phyloP scores from a whole-genome alignment of 2,329 filamentous ascomycete species.

The Tolypocladium nubicola region DNA sequence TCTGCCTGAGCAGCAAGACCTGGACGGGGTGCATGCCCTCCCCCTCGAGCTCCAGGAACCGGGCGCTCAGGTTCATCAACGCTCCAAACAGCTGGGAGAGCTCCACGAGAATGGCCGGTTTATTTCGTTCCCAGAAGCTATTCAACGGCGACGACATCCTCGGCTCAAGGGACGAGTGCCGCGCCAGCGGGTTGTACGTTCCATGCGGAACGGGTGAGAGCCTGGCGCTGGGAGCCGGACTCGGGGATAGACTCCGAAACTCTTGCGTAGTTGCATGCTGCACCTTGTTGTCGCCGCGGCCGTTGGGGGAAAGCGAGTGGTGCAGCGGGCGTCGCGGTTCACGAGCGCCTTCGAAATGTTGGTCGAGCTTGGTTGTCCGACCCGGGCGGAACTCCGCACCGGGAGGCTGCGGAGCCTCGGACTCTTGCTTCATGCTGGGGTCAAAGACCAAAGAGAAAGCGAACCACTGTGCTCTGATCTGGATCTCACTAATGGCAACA shows the following conservation, averaged over 20 bases:
- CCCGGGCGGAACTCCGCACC: background rate
- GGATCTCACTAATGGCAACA: background rate
- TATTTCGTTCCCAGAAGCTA: constrained; percentile 52
- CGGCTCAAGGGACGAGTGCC: background rate
- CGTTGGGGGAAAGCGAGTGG: background rate
- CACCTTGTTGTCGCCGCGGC: background rate
- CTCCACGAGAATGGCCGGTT: constrained; percentile 63
- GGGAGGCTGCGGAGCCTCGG: background rate
- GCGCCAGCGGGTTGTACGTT: constrained; percentile 1
- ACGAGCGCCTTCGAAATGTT: background rate
- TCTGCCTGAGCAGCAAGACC: constrained; percentile 73
- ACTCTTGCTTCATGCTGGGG: background rate
- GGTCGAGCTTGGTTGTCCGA: background rate
- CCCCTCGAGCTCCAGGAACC: constrained; percentile 62
- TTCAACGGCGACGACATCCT: constrained; percentile 10
- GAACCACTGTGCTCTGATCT: background rate
- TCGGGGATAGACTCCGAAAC: constrained; percentile 8
- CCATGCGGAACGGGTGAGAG: constrained; percentile 8
- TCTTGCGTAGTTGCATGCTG: background rate
- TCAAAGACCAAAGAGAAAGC: background rate
- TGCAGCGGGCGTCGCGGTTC: background rate
- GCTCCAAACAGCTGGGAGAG: constrained; percentile 71
- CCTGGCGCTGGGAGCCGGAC: constrained; percentile 10
- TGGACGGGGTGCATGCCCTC: constrained; percentile 73
- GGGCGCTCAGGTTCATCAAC: constrained; percentile 74